Conservation (phyloP, 345 rosid species). For the Mallotus nudiflorus region DNA sequence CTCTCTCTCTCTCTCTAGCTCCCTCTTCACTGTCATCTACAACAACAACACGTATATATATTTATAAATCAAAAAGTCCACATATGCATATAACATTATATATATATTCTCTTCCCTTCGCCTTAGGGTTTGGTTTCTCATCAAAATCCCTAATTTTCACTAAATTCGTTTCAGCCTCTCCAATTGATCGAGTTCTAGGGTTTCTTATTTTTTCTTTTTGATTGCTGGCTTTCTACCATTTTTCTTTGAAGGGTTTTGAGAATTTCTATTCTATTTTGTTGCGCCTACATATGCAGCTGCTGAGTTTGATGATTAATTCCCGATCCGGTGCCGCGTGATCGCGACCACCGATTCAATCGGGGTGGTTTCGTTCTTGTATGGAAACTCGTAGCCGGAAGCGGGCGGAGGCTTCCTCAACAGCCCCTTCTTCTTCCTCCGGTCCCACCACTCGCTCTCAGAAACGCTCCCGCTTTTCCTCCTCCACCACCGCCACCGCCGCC, state of each 20-base stretch:
- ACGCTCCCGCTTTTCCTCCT: slow-evolving; percentile 61
- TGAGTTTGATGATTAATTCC: slow-evolving; percentile 14
- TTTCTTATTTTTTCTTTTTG: too few species aligned
- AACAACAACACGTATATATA: slow-evolving; percentile 1
- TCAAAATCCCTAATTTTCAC: not conserved
- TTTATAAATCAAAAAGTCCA: slow-evolving; percentile 22
- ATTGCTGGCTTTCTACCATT: not conserved
- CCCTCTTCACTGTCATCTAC: not conserved
- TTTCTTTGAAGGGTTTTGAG: not conserved
- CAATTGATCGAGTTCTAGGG: not conserved
- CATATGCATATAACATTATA: not conserved
- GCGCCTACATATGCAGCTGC: slow-evolving; percentile 57
- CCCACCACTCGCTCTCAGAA: slow-evolving; percentile 78
- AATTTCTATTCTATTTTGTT: not conserved
- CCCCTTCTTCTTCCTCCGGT: slow-evolving; percentile 82
- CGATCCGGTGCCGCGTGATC: slow-evolving; percentile 62
- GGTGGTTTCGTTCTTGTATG: slow-evolving; percentile 78
- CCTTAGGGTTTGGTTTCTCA: slow-evolving; percentile 25
- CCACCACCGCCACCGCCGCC: slow-evolving; percentile 33
- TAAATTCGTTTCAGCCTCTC: not conserved
- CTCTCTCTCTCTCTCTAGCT: not conserved
- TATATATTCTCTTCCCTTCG: not conserved
- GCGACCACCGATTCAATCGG: slow-evolving; percentile 41
- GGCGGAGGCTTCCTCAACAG: slow-evolving; percentile 99
- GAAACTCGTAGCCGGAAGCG: slow-evolving; percentile 99